These are phyloP conservation scores for Aureobasidium sp. DNA, from an alignment of 2,329 filamentous ascomycete species.

Conservation along the genomic window DNA sequence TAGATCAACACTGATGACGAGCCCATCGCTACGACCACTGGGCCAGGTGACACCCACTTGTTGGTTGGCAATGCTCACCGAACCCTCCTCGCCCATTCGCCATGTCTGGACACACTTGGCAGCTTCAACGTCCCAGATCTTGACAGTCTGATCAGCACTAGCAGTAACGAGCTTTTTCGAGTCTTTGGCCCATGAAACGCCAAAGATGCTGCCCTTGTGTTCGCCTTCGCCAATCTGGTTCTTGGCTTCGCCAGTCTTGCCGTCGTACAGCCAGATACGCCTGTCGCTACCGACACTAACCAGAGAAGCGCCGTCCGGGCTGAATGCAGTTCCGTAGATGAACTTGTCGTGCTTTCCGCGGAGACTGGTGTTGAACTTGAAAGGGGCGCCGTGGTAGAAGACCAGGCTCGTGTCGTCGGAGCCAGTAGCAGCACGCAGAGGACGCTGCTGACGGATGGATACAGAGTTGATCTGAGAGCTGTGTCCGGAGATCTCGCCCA, in stretches of 20 bases:
- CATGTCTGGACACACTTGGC: conserved; percentile 74
- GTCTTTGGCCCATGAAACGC: conserved; percentile 82
- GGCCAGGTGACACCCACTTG: conserved; percentile 95
- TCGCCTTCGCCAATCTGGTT: conserved; percentile 71
- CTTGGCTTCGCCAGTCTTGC: conserved; percentile 83
- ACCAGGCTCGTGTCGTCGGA: conserved; percentile 85
- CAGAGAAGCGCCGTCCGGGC: conserved; percentile 73
- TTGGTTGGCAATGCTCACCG: conserved; percentile 68
- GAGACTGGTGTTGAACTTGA: conserved; percentile 87
- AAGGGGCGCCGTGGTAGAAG: conserved; percentile 89
- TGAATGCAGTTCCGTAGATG: conserved; percentile 80
- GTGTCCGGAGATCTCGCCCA: conserved; percentile 90
- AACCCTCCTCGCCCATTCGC: conserved; percentile 70
- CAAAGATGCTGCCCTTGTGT: conserved; percentile 89
- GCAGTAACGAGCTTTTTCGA: conserved; percentile 82
- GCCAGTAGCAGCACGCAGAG: conserved; percentile 84
- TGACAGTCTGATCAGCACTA: conserved; percentile 89
- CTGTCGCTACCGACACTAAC: conserved; percentile 91
- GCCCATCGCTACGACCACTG: conserved; percentile 68
- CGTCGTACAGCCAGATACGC: conserved; percentile 90
- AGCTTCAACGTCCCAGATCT: conserved; percentile 83
- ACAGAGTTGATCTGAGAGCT: conserved; percentile 86
- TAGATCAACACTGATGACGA: conserved; percentile 85
- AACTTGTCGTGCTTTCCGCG: conserved; percentile 78
- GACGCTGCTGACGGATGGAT: conserved; percentile 79